Percentiles rank a stretch among this genome's conserved stretches.
Evolutionary conservation across 2,329 filamentous ascomycete genomes (phyloP).

Genomic region (Colletotrichum sp.): DNA sequence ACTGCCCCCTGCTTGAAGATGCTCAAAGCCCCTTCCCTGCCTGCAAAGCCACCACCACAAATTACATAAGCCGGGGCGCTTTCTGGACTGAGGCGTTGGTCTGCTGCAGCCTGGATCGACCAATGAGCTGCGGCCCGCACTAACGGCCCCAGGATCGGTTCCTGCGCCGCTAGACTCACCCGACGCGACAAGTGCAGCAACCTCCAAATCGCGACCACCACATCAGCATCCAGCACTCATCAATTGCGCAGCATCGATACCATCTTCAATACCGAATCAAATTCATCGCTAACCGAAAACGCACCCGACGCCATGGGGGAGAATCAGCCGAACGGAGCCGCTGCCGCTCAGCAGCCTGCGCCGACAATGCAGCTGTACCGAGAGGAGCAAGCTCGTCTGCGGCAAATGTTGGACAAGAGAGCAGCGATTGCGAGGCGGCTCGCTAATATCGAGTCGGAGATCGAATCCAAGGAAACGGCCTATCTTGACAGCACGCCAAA

Average conservation of each 20-base stretch:
- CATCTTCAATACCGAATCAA: neutral
- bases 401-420: constrained; percentile 50
- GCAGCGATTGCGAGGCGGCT: constrained; percentile 35
- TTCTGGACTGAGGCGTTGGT: neutral
- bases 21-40: constrained; percentile 5
- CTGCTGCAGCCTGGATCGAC: neutral
- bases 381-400: constrained; percentile 53
- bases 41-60: neutral
- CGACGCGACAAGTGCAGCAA: neutral
- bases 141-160: neutral
- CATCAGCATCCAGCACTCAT: neutral
- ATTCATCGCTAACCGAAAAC: neutral
- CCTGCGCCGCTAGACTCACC: neutral
- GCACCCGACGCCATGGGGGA: constrained; percentile 10
- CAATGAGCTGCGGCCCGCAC: neutral
- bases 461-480: constrained; percentile 80
- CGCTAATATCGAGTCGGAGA: constrained; percentile 71
- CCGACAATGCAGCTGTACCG: constrained; percentile 52
- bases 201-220: neutral
- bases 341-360: constrained; percentile 26
- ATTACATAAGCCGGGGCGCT: neutral
- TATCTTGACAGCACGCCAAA: constrained; percentile 90
- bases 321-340: constrained; percentile 9
- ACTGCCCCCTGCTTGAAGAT: neutral
- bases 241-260: neutral